These are phyloP conservation scores for Golubevia pallescens DNA, from an alignment of 1,284 basidiomycete genomes.

Conservation along the genomic window DNA sequence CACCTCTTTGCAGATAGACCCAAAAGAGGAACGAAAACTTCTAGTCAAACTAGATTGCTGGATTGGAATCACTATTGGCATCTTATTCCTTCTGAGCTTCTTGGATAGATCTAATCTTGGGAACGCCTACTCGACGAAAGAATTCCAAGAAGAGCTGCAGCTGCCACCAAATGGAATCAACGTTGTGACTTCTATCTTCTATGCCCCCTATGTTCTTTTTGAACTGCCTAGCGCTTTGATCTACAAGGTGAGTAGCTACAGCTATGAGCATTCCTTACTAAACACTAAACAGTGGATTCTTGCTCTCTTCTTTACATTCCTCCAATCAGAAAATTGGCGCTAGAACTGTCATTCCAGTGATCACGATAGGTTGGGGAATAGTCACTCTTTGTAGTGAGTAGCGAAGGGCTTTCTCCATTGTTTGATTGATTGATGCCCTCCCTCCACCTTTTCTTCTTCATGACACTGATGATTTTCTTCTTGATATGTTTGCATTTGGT, in stretches of 20 bases:
- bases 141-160: constrained; percentile 3
- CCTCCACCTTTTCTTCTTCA: too few relatives aligned
- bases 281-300: too few relatives aligned
- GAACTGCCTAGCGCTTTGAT: constrained; percentile 3
- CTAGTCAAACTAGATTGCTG: constrained; percentile 5
- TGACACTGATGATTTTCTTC: too few relatives aligned
- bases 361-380: constrained; percentile 10
- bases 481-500: too few relatives aligned
- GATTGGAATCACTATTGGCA: constrained; percentile 1
- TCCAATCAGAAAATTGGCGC: not conserved
- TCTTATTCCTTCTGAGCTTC: constrained; percentile 3
- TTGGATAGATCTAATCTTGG: constrained; percentile 10
- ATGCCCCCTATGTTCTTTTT: constrained; percentile 13
- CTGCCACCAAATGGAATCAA: constrained; percentile 8
- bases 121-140: constrained; percentile 4
- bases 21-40: constrained; percentile 5
- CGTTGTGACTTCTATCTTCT: constrained; percentile 9
- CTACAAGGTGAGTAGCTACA: not conserved
- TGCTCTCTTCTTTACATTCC: too few relatives aligned
- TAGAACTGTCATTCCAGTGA: constrained; percentile 8
- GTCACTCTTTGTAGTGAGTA: constrained; percentile 1
- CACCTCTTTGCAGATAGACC: constrained; percentile 7
- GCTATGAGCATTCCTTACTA: too few relatives aligned
- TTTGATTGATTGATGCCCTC: not conserved
- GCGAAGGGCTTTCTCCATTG: too few relatives aligned